Evolutionary conservation across 2,329 filamentous ascomycete species (phyloP).

Genomic region (Aspergillus aculeatus): DNA sequence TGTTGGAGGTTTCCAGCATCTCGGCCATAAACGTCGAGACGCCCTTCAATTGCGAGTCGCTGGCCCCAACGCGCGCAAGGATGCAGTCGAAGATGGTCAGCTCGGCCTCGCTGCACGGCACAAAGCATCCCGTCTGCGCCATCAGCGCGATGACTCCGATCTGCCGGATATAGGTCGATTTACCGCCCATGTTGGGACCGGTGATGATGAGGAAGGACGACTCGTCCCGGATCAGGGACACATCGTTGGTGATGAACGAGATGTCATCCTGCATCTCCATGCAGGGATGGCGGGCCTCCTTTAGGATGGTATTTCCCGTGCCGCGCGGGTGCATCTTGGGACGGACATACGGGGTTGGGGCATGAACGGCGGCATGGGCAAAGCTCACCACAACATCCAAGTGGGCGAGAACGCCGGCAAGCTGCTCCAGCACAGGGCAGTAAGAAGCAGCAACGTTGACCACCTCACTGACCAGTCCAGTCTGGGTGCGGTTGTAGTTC

Average conservation of each 20-base stretch:
- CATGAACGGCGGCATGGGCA: slow-evolving; percentile 88
- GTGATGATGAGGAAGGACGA: slow-evolving; percentile 96
- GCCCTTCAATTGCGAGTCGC: slow-evolving; percentile 94
- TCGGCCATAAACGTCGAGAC: slow-evolving; percentile 99
- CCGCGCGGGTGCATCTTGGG: slow-evolving; percentile 88
- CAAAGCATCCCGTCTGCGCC: slow-evolving; percentile 96
- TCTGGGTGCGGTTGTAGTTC: slow-evolving; percentile 93
- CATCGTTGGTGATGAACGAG: slow-evolving; percentile 97
- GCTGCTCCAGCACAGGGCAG: slow-evolving; percentile 83
- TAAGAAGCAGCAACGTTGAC: slow-evolving; percentile 93
- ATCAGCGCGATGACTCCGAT: slow-evolving; percentile 95
- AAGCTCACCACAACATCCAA: slow-evolving; percentile 94
- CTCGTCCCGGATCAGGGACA: slow-evolving; percentile 71
- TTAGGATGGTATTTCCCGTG: slow-evolving; percentile 82
- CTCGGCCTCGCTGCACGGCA: slow-evolving; percentile 86
- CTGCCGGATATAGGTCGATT: slow-evolving; percentile 96
- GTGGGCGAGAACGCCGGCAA: slow-evolving; percentile 85
- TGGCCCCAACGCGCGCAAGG: slow-evolving; percentile 90
- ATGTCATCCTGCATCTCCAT: slow-evolving; percentile 99
- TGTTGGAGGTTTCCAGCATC: slow-evolving; percentile 98
- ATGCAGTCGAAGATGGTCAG: slow-evolving; percentile 96
- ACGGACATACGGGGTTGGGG: slow-evolving; percentile 85
- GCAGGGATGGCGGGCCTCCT: slow-evolving; percentile 91
- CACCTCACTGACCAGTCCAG: slow-evolving; percentile 85
- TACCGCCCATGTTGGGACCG: slow-evolving; percentile 98